These are phyloP conservation scores for Blastocystis sp. DNA, from an alignment of 352 stramenopile genomes.

Conservation along the genomic window DNA sequence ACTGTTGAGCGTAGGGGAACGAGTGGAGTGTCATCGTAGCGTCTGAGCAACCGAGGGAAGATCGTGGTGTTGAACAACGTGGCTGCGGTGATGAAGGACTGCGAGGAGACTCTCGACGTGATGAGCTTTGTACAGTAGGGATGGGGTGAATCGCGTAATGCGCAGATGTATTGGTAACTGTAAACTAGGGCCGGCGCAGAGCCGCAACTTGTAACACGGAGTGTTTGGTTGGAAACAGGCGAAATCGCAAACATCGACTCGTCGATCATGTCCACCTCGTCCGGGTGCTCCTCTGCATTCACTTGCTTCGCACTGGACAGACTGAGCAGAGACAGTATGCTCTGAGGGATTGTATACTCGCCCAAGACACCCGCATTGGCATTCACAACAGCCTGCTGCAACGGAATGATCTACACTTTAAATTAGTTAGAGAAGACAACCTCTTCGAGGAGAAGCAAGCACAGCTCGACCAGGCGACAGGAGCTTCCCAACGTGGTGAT, in stretches of 20 bases:
- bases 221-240: slow-evolving; percentile 3
- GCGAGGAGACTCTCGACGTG: slow-evolving; percentile 3
- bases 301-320: background rate
- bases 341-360: slow-evolving; percentile 21
- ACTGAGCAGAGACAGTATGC: background rate
- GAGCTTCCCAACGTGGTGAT: background rate
- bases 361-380: background rate
- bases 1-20: background rate
- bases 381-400: slow-evolving; percentile 26
- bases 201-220: background rate
- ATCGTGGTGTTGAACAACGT: slow-evolving; percentile 11
- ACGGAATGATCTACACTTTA: slow-evolving; percentile 10
- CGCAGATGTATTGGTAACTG: slow-evolving; percentile 25
- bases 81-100: background rate
- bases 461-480: slow-evolving; percentile 34
- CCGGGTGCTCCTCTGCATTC: background rate
- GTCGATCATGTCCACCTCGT: slow-evolving; percentile 28
- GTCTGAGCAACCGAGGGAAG: slow-evolving; percentile 22
- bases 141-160: background rate
- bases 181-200: slow-evolving; percentile 45
- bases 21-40: background rate
- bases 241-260: slow-evolving; percentile 22
- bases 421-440: background rate
- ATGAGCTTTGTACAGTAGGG: slow-evolving; percentile 34
- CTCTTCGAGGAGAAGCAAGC: slow-evolving; percentile 15